A percentile compares a stretch with the other conserved stretches of the same genome.
Conservation (phyloP, 1,284 basidiomycete species). For the Golubevia pallescens region DNA sequence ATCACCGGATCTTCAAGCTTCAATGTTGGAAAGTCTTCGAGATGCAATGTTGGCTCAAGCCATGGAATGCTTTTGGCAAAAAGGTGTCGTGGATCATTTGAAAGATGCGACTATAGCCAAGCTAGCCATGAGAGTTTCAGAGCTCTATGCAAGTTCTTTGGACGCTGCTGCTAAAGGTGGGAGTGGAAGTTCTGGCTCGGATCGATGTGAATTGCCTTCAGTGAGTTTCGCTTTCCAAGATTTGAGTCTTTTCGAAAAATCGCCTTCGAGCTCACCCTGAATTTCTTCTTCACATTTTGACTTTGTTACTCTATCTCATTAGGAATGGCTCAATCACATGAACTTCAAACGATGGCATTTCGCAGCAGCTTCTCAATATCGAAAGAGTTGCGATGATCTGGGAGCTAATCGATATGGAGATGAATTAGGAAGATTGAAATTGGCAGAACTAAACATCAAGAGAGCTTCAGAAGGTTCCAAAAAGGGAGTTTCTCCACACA, state of each 20-base stretch:
- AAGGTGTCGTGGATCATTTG: constrained; percentile 79
- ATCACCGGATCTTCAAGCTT: constrained; percentile 58
- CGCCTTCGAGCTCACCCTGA: neutral
- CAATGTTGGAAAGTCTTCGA: constrained; percentile 75
- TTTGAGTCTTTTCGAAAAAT: too few relatives aligned
- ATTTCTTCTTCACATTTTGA: constrained; percentile 5
- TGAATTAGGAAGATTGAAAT: constrained; percentile 77
- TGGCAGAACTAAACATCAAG: constrained; percentile 71
- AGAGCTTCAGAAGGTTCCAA: constrained; percentile 77
- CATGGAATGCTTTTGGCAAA: constrained; percentile 96
- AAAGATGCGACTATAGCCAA: constrained; percentile 87
- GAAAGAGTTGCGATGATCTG: constrained; percentile 89
- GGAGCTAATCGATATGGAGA: constrained; percentile 82
- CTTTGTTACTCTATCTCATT: constrained; percentile 2
- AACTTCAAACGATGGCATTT: constrained; percentile 86
- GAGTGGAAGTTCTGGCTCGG: constrained; percentile 3
- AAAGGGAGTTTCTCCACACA: constrained; percentile 71
- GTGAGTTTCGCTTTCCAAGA: constrained; percentile 3
- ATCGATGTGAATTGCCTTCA: constrained; percentile 7
- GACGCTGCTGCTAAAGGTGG: constrained; percentile 3
- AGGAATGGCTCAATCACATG: constrained; percentile 84
- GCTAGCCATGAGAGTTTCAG: constrained; percentile 75
- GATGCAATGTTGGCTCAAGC: constrained; percentile 89
- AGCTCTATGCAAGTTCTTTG: constrained; percentile 34
- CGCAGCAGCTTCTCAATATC: constrained; percentile 83